Evolutionary conservation across 140 eudicot species (phyloP), one percentile per base, ranked within the genome.

Genomic region (Flaveria floridana): DNA sequence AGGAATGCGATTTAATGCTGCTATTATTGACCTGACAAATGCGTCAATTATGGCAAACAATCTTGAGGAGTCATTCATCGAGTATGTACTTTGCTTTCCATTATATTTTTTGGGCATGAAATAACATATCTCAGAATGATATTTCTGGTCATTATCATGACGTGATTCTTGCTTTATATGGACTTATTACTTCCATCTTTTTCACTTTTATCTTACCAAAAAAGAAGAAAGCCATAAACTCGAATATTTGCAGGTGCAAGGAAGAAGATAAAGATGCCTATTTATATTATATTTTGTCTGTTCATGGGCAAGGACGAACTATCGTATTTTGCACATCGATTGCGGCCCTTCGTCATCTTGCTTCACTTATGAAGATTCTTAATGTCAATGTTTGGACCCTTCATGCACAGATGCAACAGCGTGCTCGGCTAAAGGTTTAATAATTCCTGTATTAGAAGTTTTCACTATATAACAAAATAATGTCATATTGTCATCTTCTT

Each of bases 221-320:
- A 37, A 64, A 64, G 69, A 64, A 64, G 47, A 30, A 26, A 62
- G 19, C 19, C 48, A 7, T 64, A 64, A 64, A 64, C 48, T 64
- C 28, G 23, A 71, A 63, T 30, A 6, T 30, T 59, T 85, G 82
- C 94, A 93, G 99, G 79, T 93, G 97, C 80, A 80, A 84, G 46
- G 99, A 93, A 83, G 96, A 90, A 77, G 99, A 93, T 75, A 93
- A 93, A 77, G 99, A 93, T 75, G 96, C 96, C 0, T 90, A 82
- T 83, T 82, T 93, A 80, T 93, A 90, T 82, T 93, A 93, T 76
- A 85, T 93, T 15, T 72, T 93, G 72, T 84, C 88, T 68, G 89
- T 90, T 53, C 99, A 93, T 85, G 99, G 99, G 79, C 89, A 85
- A 66, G 94, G 99, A 23, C 97, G 91, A 19, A 85, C 97, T 59